Evolutionary conservation across 805 yeast species (phyloP).

Genomic region (Metschnikowia peoriensis): DNA sequence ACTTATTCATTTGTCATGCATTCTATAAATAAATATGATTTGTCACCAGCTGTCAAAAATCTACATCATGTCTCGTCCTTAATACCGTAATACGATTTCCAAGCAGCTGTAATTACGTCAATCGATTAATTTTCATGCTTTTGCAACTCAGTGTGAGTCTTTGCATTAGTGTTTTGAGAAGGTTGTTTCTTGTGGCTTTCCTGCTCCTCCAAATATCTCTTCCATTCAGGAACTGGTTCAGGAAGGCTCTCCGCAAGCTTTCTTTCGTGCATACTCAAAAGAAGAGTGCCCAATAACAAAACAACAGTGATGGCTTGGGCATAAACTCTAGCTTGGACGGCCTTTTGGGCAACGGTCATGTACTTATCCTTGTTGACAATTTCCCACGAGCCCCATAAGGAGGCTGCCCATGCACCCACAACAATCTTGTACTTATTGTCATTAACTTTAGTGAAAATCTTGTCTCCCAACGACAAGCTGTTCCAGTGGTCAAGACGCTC

Average conservation of each 20-base stretch:
- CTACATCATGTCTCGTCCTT: not conserved
- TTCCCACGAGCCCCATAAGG: conserved; percentile 78
- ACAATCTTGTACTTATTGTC: conserved; percentile 66
- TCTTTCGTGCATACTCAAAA: conserved; percentile 62
- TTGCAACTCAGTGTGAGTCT: not conserved
- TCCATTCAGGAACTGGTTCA: conserved; percentile 38
- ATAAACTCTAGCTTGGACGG: conserved; percentile 87
- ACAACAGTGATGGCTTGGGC: conserved; percentile 81
- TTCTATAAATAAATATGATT: too few relatives aligned
- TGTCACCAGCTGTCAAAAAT: not conserved
- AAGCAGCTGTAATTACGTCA: not conserved
- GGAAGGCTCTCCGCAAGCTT: conserved; percentile 43
- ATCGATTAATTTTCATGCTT: not conserved
- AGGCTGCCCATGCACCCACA: conserved; percentile 75
- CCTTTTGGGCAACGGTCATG: conserved; percentile 74
- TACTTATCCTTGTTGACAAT: conserved; percentile 68
- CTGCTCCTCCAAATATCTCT: conserved; percentile 28
- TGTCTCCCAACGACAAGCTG: conserved; percentile 46
- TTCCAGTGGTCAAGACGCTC: conserved; percentile 55
- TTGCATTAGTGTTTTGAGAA: not conserved
- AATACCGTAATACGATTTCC: too few relatives aligned
- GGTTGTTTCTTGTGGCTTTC: conserved; percentile 5
- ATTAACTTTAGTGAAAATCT: conserved; percentile 46
- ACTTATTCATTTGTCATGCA: not conserved
- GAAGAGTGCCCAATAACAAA: conserved; percentile 66